phyloP scores from a whole-genome alignment of 2,329 filamentous ascomycete genomes.

The Trichophyton simii region DNA sequence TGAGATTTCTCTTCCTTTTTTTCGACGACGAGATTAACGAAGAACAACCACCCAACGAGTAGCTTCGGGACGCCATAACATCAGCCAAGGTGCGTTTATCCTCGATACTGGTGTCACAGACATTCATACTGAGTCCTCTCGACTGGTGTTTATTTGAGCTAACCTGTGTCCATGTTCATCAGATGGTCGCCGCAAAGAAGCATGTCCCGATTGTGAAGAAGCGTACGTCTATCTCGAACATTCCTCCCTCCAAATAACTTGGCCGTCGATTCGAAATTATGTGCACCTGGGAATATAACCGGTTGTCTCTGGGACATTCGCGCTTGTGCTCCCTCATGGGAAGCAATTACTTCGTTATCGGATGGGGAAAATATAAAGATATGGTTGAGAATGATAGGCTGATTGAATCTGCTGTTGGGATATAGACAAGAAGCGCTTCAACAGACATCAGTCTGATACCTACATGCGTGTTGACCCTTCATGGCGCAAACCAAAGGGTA shows the following conservation, averaged over 20 bases:
- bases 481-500: slow-evolving; percentile 99
- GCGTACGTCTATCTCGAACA: slow-evolving; percentile 55
- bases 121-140: neutral
- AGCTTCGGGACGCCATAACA: slow-evolving; percentile 28
- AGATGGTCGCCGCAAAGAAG: slow-evolving; percentile 99
- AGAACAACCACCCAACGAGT: slow-evolving; percentile 25
- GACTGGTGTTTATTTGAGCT: neutral
- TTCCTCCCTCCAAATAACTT: neutral
- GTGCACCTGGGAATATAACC: neutral
- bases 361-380: neutral
- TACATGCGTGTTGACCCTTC: slow-evolving; percentile 82
- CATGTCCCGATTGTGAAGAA: slow-evolving; percentile 99
- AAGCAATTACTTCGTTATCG: neutral
- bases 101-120: neutral
- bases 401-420: slow-evolving; percentile 17
- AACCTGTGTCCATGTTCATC: slow-evolving; percentile 12
- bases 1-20: neutral
- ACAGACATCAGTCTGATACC: slow-evolving; percentile 92
- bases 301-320: neutral
- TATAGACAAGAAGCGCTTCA: slow-evolving; percentile 84
- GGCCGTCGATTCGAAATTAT: neutral
- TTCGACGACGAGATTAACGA: slow-evolving; percentile 1
- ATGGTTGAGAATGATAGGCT: slow-evolving; percentile 15
- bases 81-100: slow-evolving; percentile 31
- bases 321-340: neutral